phyloP scores from a whole-genome alignment of 129 eudicot genomes.

The Saposhnikovia divaricata region DNA sequence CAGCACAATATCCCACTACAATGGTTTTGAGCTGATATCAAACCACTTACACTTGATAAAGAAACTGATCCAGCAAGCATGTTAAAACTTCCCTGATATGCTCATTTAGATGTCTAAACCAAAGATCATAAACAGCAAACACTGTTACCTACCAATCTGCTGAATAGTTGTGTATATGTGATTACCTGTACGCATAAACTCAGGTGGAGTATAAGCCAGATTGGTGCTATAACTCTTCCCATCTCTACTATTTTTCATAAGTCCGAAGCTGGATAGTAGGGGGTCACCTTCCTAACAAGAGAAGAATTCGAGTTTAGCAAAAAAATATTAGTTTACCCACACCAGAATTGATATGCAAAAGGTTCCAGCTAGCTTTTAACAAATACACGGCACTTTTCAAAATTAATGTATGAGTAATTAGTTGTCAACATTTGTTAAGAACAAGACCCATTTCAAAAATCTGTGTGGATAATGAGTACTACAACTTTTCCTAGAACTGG shows the following conservation, averaged over 20 bases:
- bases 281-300: slow-evolving; percentile 91
- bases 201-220: slow-evolving; percentile 98
- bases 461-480: neutral
- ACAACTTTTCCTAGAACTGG: neutral
- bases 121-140: neutral
- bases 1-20: neutral
- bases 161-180: neutral
- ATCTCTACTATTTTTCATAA: slow-evolving; percentile 96
- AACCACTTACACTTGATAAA: neutral
- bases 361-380: neutral
- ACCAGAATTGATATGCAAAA: neutral
- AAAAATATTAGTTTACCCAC: neutral
- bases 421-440: neutral
- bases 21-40: neutral
- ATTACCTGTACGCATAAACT: slow-evolving; percentile 92
- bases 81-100: neutral
- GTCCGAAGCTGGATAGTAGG: slow-evolving; percentile 88
- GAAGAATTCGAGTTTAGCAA: slow-evolving; percentile 10
- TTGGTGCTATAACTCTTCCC: slow-evolving; percentile 98
- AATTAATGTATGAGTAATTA: neutral
- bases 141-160: neutral
- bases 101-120: neutral
- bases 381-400: neutral
- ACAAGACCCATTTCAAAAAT: neutral
- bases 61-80: neutral